Base-by-base conservation (phyloP, 768 basidiomycete species). In the Suillus subluteus region DNA sequence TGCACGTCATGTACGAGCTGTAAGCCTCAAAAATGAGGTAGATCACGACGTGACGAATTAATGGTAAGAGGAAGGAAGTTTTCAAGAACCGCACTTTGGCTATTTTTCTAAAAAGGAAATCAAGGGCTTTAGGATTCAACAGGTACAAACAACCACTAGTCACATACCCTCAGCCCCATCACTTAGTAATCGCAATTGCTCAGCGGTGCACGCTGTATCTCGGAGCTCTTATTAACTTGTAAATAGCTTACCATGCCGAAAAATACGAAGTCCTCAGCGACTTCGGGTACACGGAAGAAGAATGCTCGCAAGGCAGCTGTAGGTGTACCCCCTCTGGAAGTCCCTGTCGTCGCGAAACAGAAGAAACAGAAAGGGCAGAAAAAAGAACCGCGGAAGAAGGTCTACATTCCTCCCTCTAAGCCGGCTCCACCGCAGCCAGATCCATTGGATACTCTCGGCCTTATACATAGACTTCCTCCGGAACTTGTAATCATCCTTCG, bases 211-310 rank as follows among this genome's bases (percentile, higher is more conserved):
- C 26, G n/a, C 32, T n/a, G 35, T 41, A 54, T 64, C 38, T 4
- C 18, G 52, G 16, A 64, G 38, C 38, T 43, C 23, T 41, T 16
- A 62, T 37, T 38, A 11, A 11, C 38, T 41, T 66, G 46, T 66
- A 48, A 40, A 48, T 44, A 41, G 6, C 44, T 26, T n/a, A 46
- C 67, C 65, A 85, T 85, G 84, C 69, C 68, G 23, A 87, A 87
- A 69, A 71, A 78, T 12, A 73, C 75, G 63, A 94, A 92, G 74
- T 92, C 91, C 4, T 96, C 94, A 5, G 95, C 95, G 30, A 83
- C 89, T 0, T 88, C 93, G 1, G 94, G 81, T 6, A 98, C 96
- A 11, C 88, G 96, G 67, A 98, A 97, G 83, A 99, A 98, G 78
- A 94, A 97, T 75, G 92, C 92, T 18, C 87, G 91, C 67, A 96